Percentiles rank a stretch among this genome's conserved stretches.
These are phyloP conservation scores for Penicillium rolfsii DNA, from an alignment of 2,329 filamentous ascomycete species.

Conservation along the genomic window DNA sequence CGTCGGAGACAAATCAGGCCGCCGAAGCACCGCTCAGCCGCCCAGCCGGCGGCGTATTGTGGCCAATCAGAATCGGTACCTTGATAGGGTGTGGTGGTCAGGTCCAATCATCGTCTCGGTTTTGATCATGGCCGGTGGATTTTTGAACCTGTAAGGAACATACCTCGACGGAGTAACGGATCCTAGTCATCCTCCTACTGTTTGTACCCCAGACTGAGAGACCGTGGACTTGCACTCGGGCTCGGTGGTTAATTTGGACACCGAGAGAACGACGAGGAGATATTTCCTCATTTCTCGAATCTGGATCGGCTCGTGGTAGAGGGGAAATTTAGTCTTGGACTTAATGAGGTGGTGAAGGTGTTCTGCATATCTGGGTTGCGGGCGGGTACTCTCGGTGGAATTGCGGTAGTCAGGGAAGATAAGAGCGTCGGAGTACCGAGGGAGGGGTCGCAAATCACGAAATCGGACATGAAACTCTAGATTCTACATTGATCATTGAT, in stretches of 20 bases:
- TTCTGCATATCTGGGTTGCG: neutral
- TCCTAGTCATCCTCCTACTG: neutral
- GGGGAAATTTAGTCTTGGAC: neutral
- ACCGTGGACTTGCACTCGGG: neutral
- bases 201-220: neutral
- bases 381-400: constrained; percentile 26
- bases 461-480: neutral
- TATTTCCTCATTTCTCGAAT: neutral
- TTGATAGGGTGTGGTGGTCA: neutral
- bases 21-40: constrained; percentile 33
- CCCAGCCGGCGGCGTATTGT: constrained; percentile 18
- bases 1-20: constrained; percentile 41
- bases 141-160: constrained; percentile 20
- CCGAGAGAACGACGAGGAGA: constrained; percentile 11
- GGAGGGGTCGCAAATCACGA: constrained; percentile 3
- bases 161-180: constrained; percentile 6
- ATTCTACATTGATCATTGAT: neutral
- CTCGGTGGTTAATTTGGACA: constrained; percentile 11
- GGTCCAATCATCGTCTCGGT: constrained; percentile 39
- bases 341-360: neutral
- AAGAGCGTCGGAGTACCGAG: constrained; percentile 18
- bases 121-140: constrained; percentile 20
- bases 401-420: constrained; percentile 20
- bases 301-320: neutral
- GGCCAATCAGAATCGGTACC: constrained; percentile 2